These are phyloP conservation scores for Diaporthe velutina DNA, from an alignment of 2,329 filamentous ascomycete genomes.

Conservation along the genomic window DNA sequence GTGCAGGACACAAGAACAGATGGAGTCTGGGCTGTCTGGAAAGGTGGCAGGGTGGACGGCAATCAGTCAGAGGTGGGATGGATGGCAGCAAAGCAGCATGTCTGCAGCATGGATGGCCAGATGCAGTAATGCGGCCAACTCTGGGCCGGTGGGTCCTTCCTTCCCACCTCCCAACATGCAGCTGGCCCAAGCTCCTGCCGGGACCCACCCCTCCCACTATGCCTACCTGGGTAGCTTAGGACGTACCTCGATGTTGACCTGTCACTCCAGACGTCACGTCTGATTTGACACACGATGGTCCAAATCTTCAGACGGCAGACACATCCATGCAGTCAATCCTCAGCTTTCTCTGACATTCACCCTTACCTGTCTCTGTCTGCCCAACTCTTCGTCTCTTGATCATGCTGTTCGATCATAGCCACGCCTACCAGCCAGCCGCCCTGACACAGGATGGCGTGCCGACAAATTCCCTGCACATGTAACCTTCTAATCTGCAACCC, in stretches of 20 bases:
- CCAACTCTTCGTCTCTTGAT: background rate
- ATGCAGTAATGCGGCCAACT: slow-evolving; percentile 7
- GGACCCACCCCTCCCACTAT: background rate
- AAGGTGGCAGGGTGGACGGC: background rate
- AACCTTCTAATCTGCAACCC: slow-evolving; percentile 20
- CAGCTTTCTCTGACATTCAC: background rate
- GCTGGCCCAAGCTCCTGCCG: slow-evolving; percentile 17
- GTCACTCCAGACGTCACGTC: slow-evolving; percentile 30
- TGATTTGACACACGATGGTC: slow-evolving; percentile 24
- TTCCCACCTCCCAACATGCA: background rate
- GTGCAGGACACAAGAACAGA: background rate
- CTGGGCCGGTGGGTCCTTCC: background rate
- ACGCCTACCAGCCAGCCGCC: background rate
- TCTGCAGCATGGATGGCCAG: background rate
- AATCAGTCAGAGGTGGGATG: background rate
- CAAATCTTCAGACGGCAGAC: slow-evolving; percentile 17
- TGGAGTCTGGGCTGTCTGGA: background rate
- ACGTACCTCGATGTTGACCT: background rate
- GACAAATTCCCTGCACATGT: background rate
- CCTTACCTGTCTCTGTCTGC: background rate
- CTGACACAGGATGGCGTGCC: background rate
- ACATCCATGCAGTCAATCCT: slow-evolving; percentile 11
- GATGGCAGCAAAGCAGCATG: background rate
- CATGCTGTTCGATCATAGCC: background rate
- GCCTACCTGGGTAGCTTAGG: background rate